A percentile compares a stretch with the other conserved stretches of the same genome.
Conservation (phyloP, 2,329 filamentous ascomycete genomes). For the Talaromyces sp. region DNA sequence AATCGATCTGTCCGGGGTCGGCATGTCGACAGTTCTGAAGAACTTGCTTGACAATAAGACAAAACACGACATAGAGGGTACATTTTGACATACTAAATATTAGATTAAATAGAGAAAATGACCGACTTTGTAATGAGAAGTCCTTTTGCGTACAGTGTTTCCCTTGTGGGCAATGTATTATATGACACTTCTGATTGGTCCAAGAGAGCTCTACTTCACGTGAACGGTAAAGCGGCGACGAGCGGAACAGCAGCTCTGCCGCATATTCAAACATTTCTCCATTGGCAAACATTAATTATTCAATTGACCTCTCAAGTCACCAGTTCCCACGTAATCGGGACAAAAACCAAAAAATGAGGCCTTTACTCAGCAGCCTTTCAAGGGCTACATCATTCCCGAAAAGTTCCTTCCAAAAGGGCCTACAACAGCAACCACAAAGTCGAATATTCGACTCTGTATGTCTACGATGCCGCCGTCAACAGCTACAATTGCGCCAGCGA, state of each 20-base stretch:
- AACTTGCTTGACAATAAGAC: not conserved
- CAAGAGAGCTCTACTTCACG: not conserved
- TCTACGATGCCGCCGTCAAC: conserved; percentile 35
- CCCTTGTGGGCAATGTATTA: no score
- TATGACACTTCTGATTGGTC: not conserved
- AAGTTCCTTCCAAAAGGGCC: not conserved
- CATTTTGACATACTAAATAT: no score
- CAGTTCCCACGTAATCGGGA: not conserved
- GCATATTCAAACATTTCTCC: not conserved
- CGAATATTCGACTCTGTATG: conserved; percentile 31
- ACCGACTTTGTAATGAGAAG: no score
- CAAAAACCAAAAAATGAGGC: not conserved
- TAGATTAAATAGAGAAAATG: no score
- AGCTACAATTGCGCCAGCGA: conserved; percentile 34
- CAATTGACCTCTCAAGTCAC: not conserved
- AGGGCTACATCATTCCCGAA: conserved; percentile 25
- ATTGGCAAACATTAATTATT: not conserved
- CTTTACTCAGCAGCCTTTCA: conserved; percentile 23
- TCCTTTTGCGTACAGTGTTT: no score
- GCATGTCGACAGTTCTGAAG: not conserved
- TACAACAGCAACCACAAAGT: conserved; percentile 16
- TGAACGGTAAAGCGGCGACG: not conserved
- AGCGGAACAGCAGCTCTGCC: not conserved
- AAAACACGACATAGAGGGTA: not conserved
- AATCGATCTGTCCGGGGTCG: not conserved